Evolutionary conservation across 768 basidiomycete genomes (phyloP).

Genomic region (Rubroboletus satanas): DNA sequence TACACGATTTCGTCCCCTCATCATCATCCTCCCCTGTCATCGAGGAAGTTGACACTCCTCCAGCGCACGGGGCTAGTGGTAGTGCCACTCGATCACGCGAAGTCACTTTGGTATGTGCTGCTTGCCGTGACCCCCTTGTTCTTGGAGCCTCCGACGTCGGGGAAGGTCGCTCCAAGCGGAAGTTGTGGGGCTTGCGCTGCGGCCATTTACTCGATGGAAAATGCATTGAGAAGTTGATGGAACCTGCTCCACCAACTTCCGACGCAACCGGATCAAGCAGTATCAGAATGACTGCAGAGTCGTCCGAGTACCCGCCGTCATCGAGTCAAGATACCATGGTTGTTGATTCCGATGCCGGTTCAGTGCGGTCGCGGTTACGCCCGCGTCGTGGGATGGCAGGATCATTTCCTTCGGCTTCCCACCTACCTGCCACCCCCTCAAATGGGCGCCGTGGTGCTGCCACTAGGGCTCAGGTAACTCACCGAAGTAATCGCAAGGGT

Average conservation of each 20-base stretch:
- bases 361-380: slow-evolving; percentile 59
- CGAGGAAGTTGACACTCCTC: slow-evolving; percentile 44
- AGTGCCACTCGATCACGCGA: slow-evolving; percentile 30
- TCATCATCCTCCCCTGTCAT: slow-evolving; percentile 23
- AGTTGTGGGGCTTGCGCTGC: slow-evolving; percentile 70
- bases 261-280: slow-evolving; percentile 8
- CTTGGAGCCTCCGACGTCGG: slow-evolving; percentile 48
- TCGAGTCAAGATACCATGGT: slow-evolving; percentile 29
- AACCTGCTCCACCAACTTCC: slow-evolving; percentile 31
- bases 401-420: slow-evolving; percentile 1
- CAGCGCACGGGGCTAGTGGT: slow-evolving; percentile 18
- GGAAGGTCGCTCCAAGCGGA: slow-evolving; percentile 42
- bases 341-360: slow-evolving; percentile 25
- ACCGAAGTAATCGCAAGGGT: slow-evolving; percentile 27
- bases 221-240: slow-evolving; percentile 58
- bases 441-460: slow-evolving; percentile 7
- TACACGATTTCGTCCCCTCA: slow-evolving; percentile 56
- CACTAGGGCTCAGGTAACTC: background rate
- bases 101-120: slow-evolving; percentile 59
- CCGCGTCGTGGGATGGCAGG: slow-evolving; percentile 34
- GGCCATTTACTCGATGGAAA: slow-evolving; percentile 79
- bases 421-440: slow-evolving; percentile 2
- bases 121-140: slow-evolving; percentile 61
- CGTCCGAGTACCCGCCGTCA: background rate
- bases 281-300: slow-evolving; percentile 13